A percentile compares a stretch with the other conserved stretches of the same genome.
phyloP scores from a whole-genome alignment of 2,329 filamentous ascomycete species.

The Microsporum audouinii region DNA sequence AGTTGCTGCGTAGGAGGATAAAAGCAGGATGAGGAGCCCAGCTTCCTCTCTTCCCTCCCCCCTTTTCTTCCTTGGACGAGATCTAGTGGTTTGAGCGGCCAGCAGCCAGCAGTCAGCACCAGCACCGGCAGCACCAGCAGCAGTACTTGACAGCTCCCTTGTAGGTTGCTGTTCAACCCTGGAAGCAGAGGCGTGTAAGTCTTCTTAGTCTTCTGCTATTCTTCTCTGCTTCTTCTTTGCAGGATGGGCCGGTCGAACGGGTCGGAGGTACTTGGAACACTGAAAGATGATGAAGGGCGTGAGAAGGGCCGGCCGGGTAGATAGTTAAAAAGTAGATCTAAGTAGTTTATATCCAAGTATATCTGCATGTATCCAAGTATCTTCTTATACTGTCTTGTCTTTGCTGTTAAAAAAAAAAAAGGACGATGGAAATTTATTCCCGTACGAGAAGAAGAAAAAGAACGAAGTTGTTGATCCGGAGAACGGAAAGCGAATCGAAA shows the following conservation, averaged over 20 bases:
- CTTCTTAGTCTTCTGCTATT: too few species aligned
- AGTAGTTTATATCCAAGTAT: too few species aligned
- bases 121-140: neutral
- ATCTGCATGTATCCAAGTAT: too few species aligned
- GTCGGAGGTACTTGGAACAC: neutral
- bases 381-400: too few species aligned
- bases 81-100: neutral
- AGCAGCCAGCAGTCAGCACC: neutral
- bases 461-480: neutral
- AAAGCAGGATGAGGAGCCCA: neutral
- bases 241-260: neutral
- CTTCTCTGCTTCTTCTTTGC: neutral
- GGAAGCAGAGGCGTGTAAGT: too few species aligned
- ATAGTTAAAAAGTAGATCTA: too few species aligned
- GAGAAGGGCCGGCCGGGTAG: neutral
- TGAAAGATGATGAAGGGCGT: neutral
- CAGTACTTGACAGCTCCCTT: too few species aligned
- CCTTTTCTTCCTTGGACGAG: too few species aligned
- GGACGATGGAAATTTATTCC: neutral
- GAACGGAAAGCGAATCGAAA: neutral
- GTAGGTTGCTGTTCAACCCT: neutral
- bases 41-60: too few species aligned
- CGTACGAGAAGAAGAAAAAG: neutral
- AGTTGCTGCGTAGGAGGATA: neutral
- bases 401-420: too few species aligned